These are phyloP conservation scores for Sanghuangporus baumii DNA, from an alignment of 1,284 basidiomycete genomes.

Conservation along the genomic window DNA sequence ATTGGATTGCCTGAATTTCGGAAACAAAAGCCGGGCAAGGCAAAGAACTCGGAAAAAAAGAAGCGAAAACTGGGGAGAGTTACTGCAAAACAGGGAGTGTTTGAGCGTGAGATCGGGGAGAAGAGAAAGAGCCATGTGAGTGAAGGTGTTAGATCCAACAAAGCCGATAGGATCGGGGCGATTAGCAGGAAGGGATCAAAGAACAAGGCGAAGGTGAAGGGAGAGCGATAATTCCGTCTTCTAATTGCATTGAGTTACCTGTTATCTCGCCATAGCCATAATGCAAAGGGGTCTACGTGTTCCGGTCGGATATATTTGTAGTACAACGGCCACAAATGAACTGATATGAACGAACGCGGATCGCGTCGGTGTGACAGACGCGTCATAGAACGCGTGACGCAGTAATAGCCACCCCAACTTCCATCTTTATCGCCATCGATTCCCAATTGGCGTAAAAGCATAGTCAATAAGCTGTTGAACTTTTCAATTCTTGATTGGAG, in stretches of 20 bases:
- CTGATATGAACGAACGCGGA: not conserved
- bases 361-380: not conserved
- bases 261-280: not conserved
- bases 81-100: constrained; percentile 25
- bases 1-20: constrained; percentile 34
- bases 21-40: constrained; percentile 17
- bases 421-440: not conserved
- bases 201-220: constrained; percentile 30
- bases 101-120: constrained; percentile 39
- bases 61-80: constrained; percentile 12
- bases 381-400: constrained; percentile 8
- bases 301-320: not conserved
- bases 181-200: constrained; percentile 43
- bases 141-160: constrained; percentile 45
- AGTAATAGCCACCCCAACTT: not conserved
- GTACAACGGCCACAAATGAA: not conserved
- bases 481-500: too few species aligned
- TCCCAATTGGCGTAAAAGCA: too few species aligned
- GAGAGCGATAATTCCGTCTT: constrained; percentile 13
- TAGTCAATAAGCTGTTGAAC: too few species aligned
- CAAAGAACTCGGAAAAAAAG: constrained; percentile 14
- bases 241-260: not conserved
- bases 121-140: constrained; percentile 22
- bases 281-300: not conserved
- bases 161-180: constrained; percentile 42